Conservation (phyloP, 2,329 filamentous ascomycete species). For the Dryadomyces quercus-mongolicae region DNA sequence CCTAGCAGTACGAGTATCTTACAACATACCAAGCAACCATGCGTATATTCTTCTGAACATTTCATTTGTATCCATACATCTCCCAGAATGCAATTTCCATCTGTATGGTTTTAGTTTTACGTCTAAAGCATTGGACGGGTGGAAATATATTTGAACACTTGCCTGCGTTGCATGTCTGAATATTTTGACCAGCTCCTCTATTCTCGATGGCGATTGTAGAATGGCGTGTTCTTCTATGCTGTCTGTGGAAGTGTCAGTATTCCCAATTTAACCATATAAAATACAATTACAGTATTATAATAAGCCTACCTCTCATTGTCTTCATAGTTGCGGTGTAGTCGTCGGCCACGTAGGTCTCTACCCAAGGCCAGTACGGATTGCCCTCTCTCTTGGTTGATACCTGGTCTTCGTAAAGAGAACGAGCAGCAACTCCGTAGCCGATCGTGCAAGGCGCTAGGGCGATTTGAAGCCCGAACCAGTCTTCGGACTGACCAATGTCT, state of each 20-base stretch:
- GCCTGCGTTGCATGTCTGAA: constrained; percentile 83
- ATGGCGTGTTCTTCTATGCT: constrained; percentile 57
- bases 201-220: constrained; percentile 58
- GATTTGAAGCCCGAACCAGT: constrained; percentile 79
- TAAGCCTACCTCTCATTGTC: constrained; percentile 51
- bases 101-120: constrained; percentile 27
- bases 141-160: constrained; percentile 13
- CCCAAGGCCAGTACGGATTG: constrained; percentile 82
- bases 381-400: constrained; percentile 43
- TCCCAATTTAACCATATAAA: too few relatives aligned
- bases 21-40: too few relatives aligned
- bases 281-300: background rate
- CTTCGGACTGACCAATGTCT: constrained; percentile 76
- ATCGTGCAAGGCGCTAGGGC: constrained; percentile 77
- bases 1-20: too few relatives aligned
- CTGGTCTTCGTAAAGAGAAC: constrained; percentile 51
- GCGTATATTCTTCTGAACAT: constrained; percentile 22
- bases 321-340: constrained; percentile 66
- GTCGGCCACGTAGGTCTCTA: constrained; percentile 74
- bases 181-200: constrained; percentile 74
- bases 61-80: constrained; percentile 31
- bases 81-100: constrained; percentile 69
- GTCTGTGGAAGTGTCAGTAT: background rate
- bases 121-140: background rate
- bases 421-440: constrained; percentile 75